These are phyloP conservation scores for Veloboletus limbatus DNA, from an alignment of 1,284 basidiomycete genomes.

Conservation along the genomic window DNA sequence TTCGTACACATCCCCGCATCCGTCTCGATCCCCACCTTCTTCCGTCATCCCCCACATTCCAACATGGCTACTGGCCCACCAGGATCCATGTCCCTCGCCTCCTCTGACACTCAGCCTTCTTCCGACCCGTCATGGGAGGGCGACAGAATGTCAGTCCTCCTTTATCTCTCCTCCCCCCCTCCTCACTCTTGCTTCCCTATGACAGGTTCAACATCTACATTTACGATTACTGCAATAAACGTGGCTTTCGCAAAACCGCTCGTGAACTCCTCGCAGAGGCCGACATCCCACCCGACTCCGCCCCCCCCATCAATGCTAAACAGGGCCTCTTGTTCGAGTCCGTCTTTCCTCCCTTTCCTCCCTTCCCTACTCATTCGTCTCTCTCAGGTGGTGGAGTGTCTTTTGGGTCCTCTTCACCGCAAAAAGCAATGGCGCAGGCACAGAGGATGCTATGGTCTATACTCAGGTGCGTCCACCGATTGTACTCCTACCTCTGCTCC, in stretches of 20 bases:
- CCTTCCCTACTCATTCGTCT: neutral
- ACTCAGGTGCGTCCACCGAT: constrained; percentile 58
- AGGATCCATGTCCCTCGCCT: constrained; percentile 24
- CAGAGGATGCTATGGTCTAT: constrained; percentile 70
- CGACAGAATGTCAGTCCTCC: constrained; percentile 46
- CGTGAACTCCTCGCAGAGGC: constrained; percentile 62
- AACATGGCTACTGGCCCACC: constrained; percentile 26
- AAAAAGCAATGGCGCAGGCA: constrained; percentile 59
- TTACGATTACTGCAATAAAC: constrained; percentile 76
- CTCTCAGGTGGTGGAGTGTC: constrained; percentile 79
- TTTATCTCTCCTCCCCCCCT: constrained; percentile 10
- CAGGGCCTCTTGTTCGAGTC: constrained; percentile 81
- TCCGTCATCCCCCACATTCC: neutral
- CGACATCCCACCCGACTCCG: constrained; percentile 53
- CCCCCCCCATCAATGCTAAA: constrained; percentile 74
- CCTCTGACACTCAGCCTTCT: constrained; percentile 15
- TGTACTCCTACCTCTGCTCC: constrained; percentile 8
- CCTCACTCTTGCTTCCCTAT: constrained; percentile 3
- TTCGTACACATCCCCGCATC: too few species aligned
- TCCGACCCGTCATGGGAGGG: constrained; percentile 49
- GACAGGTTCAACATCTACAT: constrained; percentile 83
- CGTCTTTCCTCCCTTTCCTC: constrained; percentile 33
- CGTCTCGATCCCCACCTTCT: too few species aligned
- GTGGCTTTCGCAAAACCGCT: constrained; percentile 70
- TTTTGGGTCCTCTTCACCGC: constrained; percentile 81